A percentile compares a stretch with the other conserved stretches of the same genome.
Evolutionary conservation across 257 asterid genomes (phyloP).

Genomic region (Orobanche coerulescens): DNA sequence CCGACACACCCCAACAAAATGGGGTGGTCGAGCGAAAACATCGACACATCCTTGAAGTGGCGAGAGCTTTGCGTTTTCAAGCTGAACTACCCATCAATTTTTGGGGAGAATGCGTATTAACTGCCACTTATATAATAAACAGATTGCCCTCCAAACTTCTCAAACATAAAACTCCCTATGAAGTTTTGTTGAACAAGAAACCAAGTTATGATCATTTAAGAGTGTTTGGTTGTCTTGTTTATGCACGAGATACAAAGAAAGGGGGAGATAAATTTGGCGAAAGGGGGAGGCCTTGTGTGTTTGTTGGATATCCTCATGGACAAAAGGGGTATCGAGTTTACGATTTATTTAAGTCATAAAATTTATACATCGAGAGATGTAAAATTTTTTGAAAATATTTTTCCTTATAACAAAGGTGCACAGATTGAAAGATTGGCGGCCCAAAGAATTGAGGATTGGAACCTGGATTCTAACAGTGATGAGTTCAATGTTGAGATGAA

Average conservation of each 20-base stretch:
- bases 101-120: constrained; percentile 1
- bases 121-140: neutral
- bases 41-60: neutral
- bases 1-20: neutral
- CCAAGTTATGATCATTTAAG: neutral
- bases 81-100: neutral
- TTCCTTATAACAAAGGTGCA: neutral
- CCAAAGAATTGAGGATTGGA: too few species aligned
- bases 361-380: neutral
- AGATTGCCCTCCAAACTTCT: neutral
- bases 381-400: neutral
- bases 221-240: neutral
- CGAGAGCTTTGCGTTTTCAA: neutral
- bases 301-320: neutral
- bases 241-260: neutral
- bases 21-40: neutral
- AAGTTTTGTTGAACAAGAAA: neutral
- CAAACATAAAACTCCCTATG: neutral
- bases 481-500: too few species aligned
- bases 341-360: neutral
- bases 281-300: neutral
- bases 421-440: too few species aligned
- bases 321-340: neutral
- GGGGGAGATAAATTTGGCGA: neutral
- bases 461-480: too few species aligned